Evolutionary conservation across 208 protist genomes (phyloP).

Genomic region (Naegleria fowleri): DNA sequence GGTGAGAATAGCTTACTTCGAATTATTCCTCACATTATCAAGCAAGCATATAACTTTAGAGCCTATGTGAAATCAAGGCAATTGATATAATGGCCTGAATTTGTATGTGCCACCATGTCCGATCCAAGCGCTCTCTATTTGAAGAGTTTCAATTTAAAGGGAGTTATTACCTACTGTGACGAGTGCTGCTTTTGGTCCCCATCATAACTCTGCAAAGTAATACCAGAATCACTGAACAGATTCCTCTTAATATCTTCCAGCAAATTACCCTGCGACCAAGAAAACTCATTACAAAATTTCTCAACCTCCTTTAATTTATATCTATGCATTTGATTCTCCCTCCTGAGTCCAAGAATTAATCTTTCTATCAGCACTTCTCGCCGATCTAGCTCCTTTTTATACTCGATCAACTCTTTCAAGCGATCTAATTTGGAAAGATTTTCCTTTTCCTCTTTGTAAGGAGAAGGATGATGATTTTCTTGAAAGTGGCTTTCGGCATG

Average conservation of each 20-base stretch:
- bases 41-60: slow-evolving; percentile 25
- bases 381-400: background rate
- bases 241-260: background rate
- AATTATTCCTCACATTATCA: slow-evolving; percentile 6
- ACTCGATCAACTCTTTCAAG: background rate
- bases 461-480: background rate
- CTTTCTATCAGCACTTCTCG: background rate
- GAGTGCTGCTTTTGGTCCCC: background rate
- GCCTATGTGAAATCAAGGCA: slow-evolving; percentile 10
- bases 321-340: background rate
- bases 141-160: too few relatives aligned
- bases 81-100: background rate
- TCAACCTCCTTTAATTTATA: background rate
- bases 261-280: background rate
- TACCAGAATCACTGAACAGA: background rate
- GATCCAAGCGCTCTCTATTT: too few relatives aligned
- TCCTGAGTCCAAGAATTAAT: background rate
- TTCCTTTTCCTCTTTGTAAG: background rate
- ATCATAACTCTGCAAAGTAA: background rate
- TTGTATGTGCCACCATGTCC: too few relatives aligned
- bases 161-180: too few relatives aligned
- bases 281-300: background rate
- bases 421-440: background rate
- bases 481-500: background rate
- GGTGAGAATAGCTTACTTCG: background rate